These are phyloP conservation scores for Botrytis sinoallii DNA, from an alignment of 2,329 filamentous ascomycete genomes.

Conservation along the genomic window DNA sequence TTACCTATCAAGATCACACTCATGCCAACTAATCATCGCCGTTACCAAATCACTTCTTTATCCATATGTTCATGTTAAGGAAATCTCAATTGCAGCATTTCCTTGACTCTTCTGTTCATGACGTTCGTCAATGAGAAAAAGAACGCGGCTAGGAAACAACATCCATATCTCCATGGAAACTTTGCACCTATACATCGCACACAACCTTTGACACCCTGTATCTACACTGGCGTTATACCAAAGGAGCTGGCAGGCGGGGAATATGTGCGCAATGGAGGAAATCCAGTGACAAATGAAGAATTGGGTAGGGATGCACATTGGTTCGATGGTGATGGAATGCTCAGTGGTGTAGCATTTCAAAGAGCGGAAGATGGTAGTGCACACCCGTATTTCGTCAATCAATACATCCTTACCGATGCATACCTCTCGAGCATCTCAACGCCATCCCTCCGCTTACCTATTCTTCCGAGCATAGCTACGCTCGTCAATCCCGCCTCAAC, in stretches of 20 bases:
- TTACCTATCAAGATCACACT: not conserved
- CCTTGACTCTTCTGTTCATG: conserved; percentile 30
- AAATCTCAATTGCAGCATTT: conserved; percentile 12
- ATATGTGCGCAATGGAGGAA: conserved; percentile 70
- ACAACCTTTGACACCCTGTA: conserved; percentile 54
- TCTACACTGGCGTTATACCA: conserved; percentile 57
- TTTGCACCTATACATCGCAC: conserved; percentile 63
- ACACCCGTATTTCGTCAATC: conserved; percentile 64
- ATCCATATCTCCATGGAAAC: conserved; percentile 60
- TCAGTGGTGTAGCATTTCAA: conserved; percentile 62
- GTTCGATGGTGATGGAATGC: conserved; percentile 76
- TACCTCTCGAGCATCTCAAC: conserved; percentile 54
- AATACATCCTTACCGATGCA: conserved; percentile 66
- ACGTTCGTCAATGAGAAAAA: conserved; percentile 28
- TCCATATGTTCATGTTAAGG: conserved; percentile 1
- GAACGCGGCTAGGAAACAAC: conserved; percentile 28
- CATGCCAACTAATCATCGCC: not conserved
- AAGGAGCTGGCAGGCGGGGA: conserved; percentile 64
- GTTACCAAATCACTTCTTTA: not conserved
- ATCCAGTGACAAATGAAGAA: conserved; percentile 61
- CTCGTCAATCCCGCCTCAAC: conserved; percentile 58
- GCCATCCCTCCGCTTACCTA: conserved; percentile 48
- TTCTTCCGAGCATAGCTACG: conserved; percentile 66
- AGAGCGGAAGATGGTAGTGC: conserved; percentile 43
- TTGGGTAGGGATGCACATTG: conserved; percentile 63